phyloP scores from a whole-genome alignment of 805 yeast species.

The Ascoidea asiatica region DNA sequence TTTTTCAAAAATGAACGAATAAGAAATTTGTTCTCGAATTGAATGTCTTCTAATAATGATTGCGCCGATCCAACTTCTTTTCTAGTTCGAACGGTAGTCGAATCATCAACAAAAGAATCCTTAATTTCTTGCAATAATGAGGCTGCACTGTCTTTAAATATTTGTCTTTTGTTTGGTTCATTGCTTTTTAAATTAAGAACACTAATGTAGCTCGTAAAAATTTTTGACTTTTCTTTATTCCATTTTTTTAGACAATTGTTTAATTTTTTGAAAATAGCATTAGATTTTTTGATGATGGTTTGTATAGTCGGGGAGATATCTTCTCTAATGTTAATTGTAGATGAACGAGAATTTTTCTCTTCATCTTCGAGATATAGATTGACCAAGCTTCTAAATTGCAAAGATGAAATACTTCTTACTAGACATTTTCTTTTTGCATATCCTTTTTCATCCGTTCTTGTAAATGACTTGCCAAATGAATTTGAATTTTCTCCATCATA shows the following conservation, averaged over 20 bases:
- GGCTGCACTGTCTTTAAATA: not conserved
- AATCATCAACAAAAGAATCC: slow-evolving; percentile 23
- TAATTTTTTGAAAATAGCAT: not conserved
- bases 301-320: no score
- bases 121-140: not conserved
- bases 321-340: not conserved
- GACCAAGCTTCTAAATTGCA: not conserved
- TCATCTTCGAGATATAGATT: not conserved
- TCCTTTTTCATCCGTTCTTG: not conserved
- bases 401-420: not conserved
- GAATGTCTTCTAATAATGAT: no score
- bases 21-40: no score
- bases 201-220: not conserved
- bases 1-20: no score
- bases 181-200: not conserved
- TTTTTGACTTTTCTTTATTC: not conserved
- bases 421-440: no score
- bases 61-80: no score
- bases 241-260: not conserved
- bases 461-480: not conserved
- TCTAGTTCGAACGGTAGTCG: slow-evolving; percentile 20
- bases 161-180: not conserved
- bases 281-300: no score
- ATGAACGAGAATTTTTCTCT: no score
- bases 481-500: not conserved